Base-by-base conservation (phyloP, 176 grass and related monocot species). In the Paspalum vaginatum region DNA sequence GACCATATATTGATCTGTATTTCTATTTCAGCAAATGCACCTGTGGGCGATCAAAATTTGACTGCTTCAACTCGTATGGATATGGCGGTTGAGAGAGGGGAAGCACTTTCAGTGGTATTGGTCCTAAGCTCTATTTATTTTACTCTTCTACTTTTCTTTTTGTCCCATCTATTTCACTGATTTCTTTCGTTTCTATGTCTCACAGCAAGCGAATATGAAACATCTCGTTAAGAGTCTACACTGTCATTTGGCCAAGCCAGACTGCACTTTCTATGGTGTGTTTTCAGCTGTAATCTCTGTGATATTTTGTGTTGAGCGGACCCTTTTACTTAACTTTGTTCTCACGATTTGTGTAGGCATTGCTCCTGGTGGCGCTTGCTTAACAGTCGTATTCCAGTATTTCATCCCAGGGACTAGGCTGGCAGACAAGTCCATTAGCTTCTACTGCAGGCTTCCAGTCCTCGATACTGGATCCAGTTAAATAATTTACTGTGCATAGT, bases 401-500 rank as follows among this genome's bases (percentile, higher is more conserved):
- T 94, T 98, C 84, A 75, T 98, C 73, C 90, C 84, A 0, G 92
- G 95, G 45, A 98, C 95, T n/a, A 83, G 90, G 54, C 12, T 95
- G 57, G 85, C 88, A 44, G 95, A 98, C 68, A 98, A 95, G 85
- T 91, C 92, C 49, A 89, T 98, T 74, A 98, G 92, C 84, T 98
- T 98, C 81, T 95, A 98, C 82, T 98, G 92, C 79, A 93, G 95
- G 53, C 90, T 93, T 85, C 95, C 95, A 24, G 88, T 98, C 58
- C 92, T 95, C 46, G 92, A 95, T 64, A 77, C 85, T 57, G 95
- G 90, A 66, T 90, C 87, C 66, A 83, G 65, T 78, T 98, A 79
- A 94, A 46, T 61, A 85, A 44, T 84, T 59, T 24, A 54, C 22
- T 61, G 38, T 58, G 55, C 7, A 75, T 54, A 62, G 10, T 38